A percentile compares a stretch with the other conserved stretches of the same genome.
Conservation (phyloP, 495 filamentous ascomycete genomes). For the Trichocladium uniseriatum region DNA sequence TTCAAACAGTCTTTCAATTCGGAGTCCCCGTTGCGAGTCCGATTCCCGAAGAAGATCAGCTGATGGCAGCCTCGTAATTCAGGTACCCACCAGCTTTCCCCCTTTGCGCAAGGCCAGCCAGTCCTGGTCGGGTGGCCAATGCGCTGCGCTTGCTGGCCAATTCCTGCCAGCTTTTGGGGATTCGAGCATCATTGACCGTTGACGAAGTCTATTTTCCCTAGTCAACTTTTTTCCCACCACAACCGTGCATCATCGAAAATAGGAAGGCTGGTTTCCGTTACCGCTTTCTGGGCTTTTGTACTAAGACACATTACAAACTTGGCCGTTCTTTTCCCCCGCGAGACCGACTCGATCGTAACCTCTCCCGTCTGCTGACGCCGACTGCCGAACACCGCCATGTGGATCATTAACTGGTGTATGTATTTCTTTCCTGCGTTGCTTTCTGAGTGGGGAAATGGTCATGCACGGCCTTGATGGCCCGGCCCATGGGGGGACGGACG, state of each 20-base stretch:
- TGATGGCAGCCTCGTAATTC: not conserved
- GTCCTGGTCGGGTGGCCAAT: conserved; percentile 6
- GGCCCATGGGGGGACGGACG: not conserved
- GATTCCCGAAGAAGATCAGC: too few species aligned
- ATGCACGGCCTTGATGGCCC: not conserved
- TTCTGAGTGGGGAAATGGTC: not conserved
- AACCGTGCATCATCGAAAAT: not conserved
- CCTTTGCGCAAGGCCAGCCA: not conserved
- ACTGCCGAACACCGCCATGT: conserved; percentile 56
- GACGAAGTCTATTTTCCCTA: not conserved
- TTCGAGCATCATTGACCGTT: conserved; percentile 2
- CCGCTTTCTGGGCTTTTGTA: too few species aligned
- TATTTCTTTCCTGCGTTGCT: conserved; percentile 11
- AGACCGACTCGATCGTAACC: not conserved
- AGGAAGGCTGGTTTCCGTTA: too few species aligned
- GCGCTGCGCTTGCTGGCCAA: conserved; percentile 10
- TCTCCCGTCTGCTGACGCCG: conserved; percentile 2
- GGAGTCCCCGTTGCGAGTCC: too few species aligned
- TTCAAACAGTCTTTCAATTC: too few species aligned
- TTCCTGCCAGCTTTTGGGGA: conserved; percentile 8
- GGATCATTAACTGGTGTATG: conserved; percentile 96
- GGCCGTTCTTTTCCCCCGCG: too few species aligned
- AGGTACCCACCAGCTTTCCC: not conserved
- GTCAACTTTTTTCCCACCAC: not conserved
- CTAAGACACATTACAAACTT: too few species aligned